A percentile compares a stretch with the other conserved stretches of the same genome.
These are phyloP conservation scores for Globisporangium polare DNA, from an alignment of 352 stramenopile species.

Conservation along the genomic window DNA sequence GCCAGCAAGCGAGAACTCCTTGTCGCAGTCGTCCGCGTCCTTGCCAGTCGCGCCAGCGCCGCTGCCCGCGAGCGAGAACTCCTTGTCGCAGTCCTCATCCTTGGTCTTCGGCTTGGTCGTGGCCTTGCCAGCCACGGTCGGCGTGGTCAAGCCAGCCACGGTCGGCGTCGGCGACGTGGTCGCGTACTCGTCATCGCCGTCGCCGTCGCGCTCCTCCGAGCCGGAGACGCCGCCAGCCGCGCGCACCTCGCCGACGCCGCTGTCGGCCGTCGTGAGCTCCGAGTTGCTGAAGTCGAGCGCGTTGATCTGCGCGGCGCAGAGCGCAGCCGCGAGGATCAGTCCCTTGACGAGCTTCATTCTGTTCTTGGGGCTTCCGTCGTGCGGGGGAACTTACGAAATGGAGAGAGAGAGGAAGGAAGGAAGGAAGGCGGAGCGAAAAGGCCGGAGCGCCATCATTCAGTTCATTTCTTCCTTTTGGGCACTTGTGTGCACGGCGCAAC, in stretches of 20 bases:
- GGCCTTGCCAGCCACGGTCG: neutral
- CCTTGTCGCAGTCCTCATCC: conserved; percentile 29
- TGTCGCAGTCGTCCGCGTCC: conserved; percentile 23
- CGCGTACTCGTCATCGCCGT: neutral
- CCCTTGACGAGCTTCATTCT: conserved; percentile 38
- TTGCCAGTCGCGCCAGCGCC: neutral
- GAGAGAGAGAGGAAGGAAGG: too few species aligned
- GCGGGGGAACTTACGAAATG: conserved; percentile 17
- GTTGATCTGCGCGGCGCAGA: conserved; percentile 47
- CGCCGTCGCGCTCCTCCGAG: conserved; percentile 8
- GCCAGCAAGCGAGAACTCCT: conserved; percentile 11
- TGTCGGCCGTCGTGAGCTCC: conserved; percentile 16
- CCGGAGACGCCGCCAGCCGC: conserved; percentile 12
- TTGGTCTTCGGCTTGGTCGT: conserved; percentile 1
- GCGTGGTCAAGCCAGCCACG: neutral
- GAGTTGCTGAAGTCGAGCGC: conserved; percentile 43
- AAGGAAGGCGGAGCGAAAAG: neutral
- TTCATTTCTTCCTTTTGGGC: neutral
- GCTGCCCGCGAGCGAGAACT: conserved; percentile 30
- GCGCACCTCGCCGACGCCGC: conserved; percentile 19
- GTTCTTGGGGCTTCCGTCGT: neutral
- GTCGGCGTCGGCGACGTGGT: conserved; percentile 12
- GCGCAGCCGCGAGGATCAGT: conserved; percentile 50
- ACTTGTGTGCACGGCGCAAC: neutral
- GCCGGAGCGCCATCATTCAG: neutral